These are phyloP conservation scores for Thermothelomyces thermophilus DNA, from an alignment of 2,329 filamentous ascomycete species.

Conservation along the genomic window DNA sequence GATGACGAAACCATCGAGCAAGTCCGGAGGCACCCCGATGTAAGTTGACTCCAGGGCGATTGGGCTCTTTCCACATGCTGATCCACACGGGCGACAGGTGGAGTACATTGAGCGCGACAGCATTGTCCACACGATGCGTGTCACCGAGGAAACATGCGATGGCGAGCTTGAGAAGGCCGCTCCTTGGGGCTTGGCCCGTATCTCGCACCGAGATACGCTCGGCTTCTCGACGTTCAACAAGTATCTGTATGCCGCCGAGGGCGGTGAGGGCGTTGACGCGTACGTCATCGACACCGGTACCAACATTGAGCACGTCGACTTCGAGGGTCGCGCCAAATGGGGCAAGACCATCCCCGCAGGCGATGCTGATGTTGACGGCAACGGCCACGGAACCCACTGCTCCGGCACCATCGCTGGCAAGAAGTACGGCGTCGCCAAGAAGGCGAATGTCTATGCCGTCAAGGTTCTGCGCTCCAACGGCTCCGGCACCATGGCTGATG, in stretches of 20 bases:
- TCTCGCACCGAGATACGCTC: constrained; percentile 85
- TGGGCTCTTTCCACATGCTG: constrained; percentile 5
- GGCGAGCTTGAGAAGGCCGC: constrained; percentile 76
- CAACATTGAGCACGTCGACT: constrained; percentile 91
- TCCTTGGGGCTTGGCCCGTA: constrained; percentile 97
- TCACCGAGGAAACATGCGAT: constrained; percentile 38
- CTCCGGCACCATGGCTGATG: constrained; percentile 96
- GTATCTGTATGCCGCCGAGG: constrained; percentile 85
- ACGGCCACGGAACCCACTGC: constrained; percentile 98
- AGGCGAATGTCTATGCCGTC: constrained; percentile 92
- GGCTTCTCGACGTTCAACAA: constrained; percentile 95
- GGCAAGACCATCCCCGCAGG: constrained; percentile 88
- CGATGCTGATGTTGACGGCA: constrained; percentile 87
- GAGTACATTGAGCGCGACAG: constrained; percentile 95
- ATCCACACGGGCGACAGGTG: constrained; percentile 53
- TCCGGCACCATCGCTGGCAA: constrained; percentile 95
- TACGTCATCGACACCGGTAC: constrained; percentile 98
- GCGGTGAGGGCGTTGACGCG: constrained; percentile 95
- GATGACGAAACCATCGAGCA: constrained; percentile 88
- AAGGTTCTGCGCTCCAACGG: constrained; percentile 98
- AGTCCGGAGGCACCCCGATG: constrained; percentile 91
- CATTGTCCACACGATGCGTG: constrained; percentile 73
- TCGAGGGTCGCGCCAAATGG: constrained; percentile 92
- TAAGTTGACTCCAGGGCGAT: constrained; percentile 51
- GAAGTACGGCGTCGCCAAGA: constrained; percentile 99